A percentile compares a stretch with the other conserved stretches of the same genome.
Conservation (phyloP, 805 yeast species). For the Pichia sporocuriosa region DNA sequence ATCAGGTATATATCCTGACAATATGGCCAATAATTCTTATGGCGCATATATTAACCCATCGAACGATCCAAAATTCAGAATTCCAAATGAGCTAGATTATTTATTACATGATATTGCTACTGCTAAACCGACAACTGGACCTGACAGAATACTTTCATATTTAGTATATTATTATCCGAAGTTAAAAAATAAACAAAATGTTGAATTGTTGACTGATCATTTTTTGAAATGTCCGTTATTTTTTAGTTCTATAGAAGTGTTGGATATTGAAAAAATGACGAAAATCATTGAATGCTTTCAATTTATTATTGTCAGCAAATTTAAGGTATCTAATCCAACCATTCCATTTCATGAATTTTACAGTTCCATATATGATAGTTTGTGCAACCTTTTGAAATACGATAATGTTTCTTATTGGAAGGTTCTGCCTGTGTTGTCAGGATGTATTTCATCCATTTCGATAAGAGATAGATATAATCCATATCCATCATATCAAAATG, state of each 20-base stretch:
- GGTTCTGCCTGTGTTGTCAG: constrained; percentile 41
- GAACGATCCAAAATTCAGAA: not conserved
- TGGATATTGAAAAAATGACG: constrained; percentile 30
- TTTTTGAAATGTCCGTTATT: constrained; percentile 39
- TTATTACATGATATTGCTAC: constrained; percentile 37
- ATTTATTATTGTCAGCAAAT: constrained; percentile 38
- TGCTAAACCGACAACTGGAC: constrained; percentile 29
- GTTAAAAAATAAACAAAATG: constrained; percentile 40
- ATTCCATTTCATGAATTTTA: constrained; percentile 40
- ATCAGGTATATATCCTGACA: no score
- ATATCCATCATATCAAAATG: constrained; percentile 22
- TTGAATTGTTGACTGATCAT: constrained; percentile 37
- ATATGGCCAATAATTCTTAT: no score
- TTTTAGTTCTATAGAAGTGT: constrained; percentile 17
- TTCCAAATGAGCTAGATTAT: constrained; percentile 40
- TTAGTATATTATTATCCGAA: constrained; percentile 46
- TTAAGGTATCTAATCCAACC: constrained; percentile 42
- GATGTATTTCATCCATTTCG: constrained; percentile 34
- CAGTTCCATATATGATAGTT: constrained; percentile 13
- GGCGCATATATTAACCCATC: not conserved
- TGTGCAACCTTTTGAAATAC: not conserved
- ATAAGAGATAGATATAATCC: constrained; percentile 19
- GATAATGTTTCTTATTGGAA: constrained; percentile 34
- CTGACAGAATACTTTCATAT: constrained; percentile 35
- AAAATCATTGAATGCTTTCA: constrained; percentile 43